Evolutionary conservation across 768 basidiomycete species (phyloP), one percentile per base, ranked within the genome.

Genomic region (Hericium rajendrae): DNA sequence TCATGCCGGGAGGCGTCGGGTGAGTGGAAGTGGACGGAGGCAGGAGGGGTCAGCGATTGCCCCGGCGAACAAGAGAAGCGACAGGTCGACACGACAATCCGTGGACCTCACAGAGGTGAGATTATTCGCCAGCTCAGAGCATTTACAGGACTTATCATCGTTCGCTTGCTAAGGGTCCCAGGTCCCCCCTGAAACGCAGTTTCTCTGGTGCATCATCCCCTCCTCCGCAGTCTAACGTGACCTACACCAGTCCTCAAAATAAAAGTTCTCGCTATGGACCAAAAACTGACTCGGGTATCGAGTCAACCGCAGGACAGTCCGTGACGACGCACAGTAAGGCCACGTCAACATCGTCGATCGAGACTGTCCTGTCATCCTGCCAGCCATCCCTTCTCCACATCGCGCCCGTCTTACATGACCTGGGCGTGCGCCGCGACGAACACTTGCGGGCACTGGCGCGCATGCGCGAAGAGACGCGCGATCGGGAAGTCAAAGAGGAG

Each of bases 401-500:
- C 41, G 71, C 74, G 1, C 84, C 84, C 0, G 70, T 80, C 16
- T 70, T 89, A 32, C 72, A 72, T 32, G 75, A 71, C 26, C 72
- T 89, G 10, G 86, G 87, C 0, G 84, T 88, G 37, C 69, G 73
- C 53, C 75, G 70, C 9, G 71, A 79, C 52, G 84, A 82, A 40
- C 86, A 88, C 67, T 68, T 89, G 39, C 73, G 77, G 11, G 87
- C 87, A 2, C 70, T 88, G 16, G 77, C 76, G 9, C 73, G 78
- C 55, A 68, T 89, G 59, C 79, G 78, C 39, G 84, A 85, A 55
- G 82, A 80, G 58, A 88, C 83, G 20, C 70, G 87, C 60, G 81
- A 89, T 67, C 71, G 80, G 57, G 85, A 88, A 67, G 75, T 89
- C 50, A 84, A 77, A 68, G 84, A 85, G 62, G 83, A 83, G 61